These are phyloP conservation scores for Davidsoniella eucalypti DNA, from an alignment of 2,329 filamentous ascomycete genomes.

Conservation along the genomic window DNA sequence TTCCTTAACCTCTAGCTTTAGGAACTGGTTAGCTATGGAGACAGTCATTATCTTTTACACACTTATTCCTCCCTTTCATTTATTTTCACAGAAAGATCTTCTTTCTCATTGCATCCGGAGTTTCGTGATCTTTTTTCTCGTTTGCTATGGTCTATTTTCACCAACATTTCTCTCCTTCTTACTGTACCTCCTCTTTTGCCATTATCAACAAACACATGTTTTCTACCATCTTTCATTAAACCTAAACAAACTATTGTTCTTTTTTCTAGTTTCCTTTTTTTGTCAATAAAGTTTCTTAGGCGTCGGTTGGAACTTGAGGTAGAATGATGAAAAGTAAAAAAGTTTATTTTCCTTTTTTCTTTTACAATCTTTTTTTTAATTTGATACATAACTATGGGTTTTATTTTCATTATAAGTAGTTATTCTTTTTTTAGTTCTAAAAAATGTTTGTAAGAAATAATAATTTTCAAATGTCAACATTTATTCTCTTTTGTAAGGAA, in stretches of 20 bases:
- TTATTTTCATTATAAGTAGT: background rate
- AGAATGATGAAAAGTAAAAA: slow-evolving; percentile 11
- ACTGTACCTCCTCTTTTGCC: background rate
- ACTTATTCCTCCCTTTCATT: too few relatives aligned
- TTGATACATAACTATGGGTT: background rate
- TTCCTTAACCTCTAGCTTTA: too few relatives aligned
- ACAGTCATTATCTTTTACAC: too few relatives aligned
- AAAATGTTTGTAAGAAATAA: too few relatives aligned
- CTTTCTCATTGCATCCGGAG: background rate
- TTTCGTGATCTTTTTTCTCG: background rate
- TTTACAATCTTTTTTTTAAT: background rate
- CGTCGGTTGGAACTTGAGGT: slow-evolving; percentile 7
- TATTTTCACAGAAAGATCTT: background rate
- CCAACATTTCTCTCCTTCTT: background rate
- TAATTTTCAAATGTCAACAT: too few relatives aligned
- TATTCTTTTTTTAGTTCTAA: background rate
- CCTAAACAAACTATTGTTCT: background rate
- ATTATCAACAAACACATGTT: background rate
- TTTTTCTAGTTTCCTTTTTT: background rate
- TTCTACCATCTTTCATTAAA: background rate
- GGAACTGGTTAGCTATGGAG: too few relatives aligned
- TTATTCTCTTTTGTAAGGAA: too few relatives aligned
- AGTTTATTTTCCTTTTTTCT: slow-evolving; percentile 5
- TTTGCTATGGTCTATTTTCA: background rate
- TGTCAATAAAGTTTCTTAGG: slow-evolving; percentile 3